Percentiles rank a stretch among this genome's conserved stretches.
phyloP scores from a whole-genome alignment of 345 rosid genomes.

The Populus deltoides region DNA sequence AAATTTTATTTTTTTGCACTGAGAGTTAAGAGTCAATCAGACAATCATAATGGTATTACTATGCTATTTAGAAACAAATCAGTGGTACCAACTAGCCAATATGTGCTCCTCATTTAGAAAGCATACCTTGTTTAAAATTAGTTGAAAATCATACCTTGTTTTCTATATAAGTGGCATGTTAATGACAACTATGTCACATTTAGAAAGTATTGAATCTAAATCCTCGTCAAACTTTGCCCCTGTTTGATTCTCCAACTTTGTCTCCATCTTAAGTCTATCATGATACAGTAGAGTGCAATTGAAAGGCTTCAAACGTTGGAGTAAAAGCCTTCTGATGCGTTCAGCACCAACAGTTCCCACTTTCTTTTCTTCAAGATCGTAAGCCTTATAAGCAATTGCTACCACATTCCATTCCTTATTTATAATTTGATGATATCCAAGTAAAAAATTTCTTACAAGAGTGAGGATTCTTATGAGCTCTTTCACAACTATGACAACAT shows the following conservation, averaged over 20 bases:
- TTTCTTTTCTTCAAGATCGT: constrained; percentile 95
- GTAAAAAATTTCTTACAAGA: constrained; percentile 81
- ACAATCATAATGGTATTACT: constrained; percentile 1
- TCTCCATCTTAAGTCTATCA: constrained; percentile 73
- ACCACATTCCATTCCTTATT: constrained; percentile 72
- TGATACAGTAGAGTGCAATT: constrained; percentile 86
- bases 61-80: no score
- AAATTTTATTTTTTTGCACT: no score
- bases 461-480: constrained; percentile 94
- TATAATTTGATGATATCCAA: constrained; percentile 72
- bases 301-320: constrained; percentile 39
- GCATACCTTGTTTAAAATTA: not conserved
- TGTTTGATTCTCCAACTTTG: constrained; percentile 57
- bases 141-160: constrained; percentile 43
- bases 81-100: not conserved
- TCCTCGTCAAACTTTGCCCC: constrained; percentile 87
- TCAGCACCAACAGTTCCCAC: constrained; percentile 90
- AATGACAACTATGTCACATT: constrained; percentile 76
- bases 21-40: no score
- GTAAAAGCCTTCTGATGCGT: constrained; percentile 54
- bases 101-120: no score
- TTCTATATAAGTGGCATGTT: constrained; percentile 70
- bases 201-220: constrained; percentile 74
- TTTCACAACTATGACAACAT: constrained; percentile 86
- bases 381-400: constrained; percentile 70